Conservation (phyloP, 495 filamentous ascomycete species). For the Tuber borchii region DNA sequence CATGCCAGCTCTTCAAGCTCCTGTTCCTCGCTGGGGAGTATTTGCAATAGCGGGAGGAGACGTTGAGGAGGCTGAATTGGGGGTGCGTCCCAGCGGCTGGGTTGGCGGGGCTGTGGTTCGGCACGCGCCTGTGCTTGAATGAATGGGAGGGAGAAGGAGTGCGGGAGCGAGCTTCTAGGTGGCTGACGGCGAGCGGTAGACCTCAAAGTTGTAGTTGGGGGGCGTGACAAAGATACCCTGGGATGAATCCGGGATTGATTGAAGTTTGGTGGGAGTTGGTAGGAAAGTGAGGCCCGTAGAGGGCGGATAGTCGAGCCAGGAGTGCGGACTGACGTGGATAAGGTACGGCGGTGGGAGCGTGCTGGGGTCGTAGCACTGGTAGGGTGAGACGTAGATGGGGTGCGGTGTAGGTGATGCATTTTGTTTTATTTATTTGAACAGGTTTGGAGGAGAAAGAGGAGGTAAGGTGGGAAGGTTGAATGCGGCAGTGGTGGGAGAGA, state of each 20-base stretch:
- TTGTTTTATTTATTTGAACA: neutral
- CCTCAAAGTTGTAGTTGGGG: neutral
- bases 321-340: neutral
- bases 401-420: neutral
- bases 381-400: neutral
- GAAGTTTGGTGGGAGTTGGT: neutral
- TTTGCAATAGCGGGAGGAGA: neutral
- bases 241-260: neutral
- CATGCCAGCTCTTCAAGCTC: neutral
- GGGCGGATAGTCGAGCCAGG: neutral
- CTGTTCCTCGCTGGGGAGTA: neutral
- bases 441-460: neutral
- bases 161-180: neutral
- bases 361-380: neutral
- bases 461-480: neutral
- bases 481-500: neutral
- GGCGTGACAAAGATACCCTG: neutral
- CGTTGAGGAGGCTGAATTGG: neutral
- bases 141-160: constrained; percentile 3
- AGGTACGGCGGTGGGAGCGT: neutral
- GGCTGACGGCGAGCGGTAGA: neutral
- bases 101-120: neutral
- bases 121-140: neutral
- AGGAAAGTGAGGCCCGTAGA: neutral
- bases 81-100: neutral